These are phyloP conservation scores for Botrytis paeoniae DNA, from an alignment of 2,329 filamentous ascomycete genomes.

Conservation along the genomic window DNA sequence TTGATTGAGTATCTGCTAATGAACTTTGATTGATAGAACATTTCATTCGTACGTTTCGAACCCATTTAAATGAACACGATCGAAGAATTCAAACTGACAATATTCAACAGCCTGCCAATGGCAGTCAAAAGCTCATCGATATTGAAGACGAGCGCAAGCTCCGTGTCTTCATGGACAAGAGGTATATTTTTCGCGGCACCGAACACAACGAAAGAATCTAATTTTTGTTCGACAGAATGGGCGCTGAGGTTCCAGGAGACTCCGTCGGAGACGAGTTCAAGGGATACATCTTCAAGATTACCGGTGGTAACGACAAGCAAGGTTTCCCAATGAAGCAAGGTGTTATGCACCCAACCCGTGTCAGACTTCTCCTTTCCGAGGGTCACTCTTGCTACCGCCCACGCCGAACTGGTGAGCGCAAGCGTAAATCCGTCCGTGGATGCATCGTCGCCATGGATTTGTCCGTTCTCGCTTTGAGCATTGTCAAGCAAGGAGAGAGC, in stretches of 20 bases:
- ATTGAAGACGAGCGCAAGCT: slow-evolving; percentile 99
- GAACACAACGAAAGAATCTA: slow-evolving; percentile 3
- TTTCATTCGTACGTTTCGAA: slow-evolving; percentile 36
- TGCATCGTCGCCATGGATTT: slow-evolving; percentile 98
- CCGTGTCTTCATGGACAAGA: slow-evolving; percentile 97
- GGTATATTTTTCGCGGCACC: slow-evolving; percentile 45
- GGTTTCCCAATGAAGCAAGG: slow-evolving; percentile 99
- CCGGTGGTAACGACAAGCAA: slow-evolving; percentile 99
- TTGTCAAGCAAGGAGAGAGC: slow-evolving; percentile 96
- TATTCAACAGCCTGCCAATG: slow-evolving; percentile 73
- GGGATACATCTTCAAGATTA: slow-evolving; percentile 99
- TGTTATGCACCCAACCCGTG: slow-evolving; percentile 98
- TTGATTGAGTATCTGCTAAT: slow-evolving; percentile 28
- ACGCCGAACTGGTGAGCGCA: slow-evolving; percentile 96
- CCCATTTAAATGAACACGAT: background rate
- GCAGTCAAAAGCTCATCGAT: slow-evolving; percentile 99
- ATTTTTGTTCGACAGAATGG: slow-evolving; percentile 57
- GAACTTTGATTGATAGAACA: slow-evolving; percentile 31
- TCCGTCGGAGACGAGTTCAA: slow-evolving; percentile 98
- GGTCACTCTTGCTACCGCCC: slow-evolving; percentile 99
- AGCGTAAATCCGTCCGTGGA: slow-evolving; percentile 98
- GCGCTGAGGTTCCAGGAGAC: slow-evolving; percentile 88
- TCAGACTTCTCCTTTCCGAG: slow-evolving; percentile 90
- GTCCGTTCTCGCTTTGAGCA: slow-evolving; percentile 86
- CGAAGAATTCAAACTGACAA: slow-evolving; percentile 27